Percentiles rank a stretch among this genome's conserved stretches.
Evolutionary conservation across 345 rosid genomes (phyloP).

Genomic region (Syzygium oleosum): DNA sequence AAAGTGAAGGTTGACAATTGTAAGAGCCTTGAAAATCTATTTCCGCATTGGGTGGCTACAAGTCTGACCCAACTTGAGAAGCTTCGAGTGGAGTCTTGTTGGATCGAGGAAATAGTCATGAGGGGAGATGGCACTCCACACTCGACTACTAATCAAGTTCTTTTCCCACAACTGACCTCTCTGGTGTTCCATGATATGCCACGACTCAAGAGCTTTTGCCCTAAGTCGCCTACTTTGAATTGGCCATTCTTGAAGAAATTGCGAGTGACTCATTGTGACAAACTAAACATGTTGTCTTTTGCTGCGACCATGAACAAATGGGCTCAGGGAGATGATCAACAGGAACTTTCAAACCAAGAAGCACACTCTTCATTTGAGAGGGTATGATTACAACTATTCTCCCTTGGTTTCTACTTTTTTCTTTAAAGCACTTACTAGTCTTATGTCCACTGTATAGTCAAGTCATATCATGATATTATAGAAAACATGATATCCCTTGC

Average conservation of each 20-base stretch:
- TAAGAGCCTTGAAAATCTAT: neutral
- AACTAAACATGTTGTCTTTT: rapidly evolving
- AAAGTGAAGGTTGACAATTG: neutral
- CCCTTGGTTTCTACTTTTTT: neutral
- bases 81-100: neutral
- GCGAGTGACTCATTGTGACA: neutral
- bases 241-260: neutral
- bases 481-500: neutral
- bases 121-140: neutral
- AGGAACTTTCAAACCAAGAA: rapidly evolving
- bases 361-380: neutral
- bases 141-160: rapidly evolving
- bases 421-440: neutral
- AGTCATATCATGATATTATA: neutral
- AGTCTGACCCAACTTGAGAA: neutral
- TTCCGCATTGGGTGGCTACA: neutral
- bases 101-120: rapidly evolving
- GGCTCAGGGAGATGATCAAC: neutral
- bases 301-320: neutral
- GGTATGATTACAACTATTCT: neutral
- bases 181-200: neutral
- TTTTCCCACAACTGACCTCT: neutral
- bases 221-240: neutral
- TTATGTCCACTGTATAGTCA: rapidly evolving
- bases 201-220: neutral